Percentiles rank a stretch among this genome's conserved stretches.
Conservation (phyloP, 1,139 yeast genomes). For the Sugiyamaella neomexicana region DNA sequence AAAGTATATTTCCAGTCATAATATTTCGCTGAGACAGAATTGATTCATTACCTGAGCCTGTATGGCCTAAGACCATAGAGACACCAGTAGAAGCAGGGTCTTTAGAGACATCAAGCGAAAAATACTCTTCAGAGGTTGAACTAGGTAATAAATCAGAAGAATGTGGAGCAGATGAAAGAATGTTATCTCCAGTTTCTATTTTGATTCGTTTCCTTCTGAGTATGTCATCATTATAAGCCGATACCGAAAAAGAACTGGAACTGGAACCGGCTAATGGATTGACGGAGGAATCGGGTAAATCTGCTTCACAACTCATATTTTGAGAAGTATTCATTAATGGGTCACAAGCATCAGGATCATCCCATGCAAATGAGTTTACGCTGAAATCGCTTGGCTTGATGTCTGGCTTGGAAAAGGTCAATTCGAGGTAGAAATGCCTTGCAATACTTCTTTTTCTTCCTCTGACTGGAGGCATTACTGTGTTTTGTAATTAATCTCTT, state of each 20-base stretch:
- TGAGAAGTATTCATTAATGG: not conserved
- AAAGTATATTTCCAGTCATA: conserved; percentile 1
- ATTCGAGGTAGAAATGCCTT: conserved; percentile 17
- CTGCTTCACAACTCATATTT: not conserved
- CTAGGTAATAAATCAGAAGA: conserved; percentile 6
- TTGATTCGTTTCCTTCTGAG: conserved; percentile 7
- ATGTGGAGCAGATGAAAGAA: not conserved
- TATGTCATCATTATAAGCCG: not conserved
- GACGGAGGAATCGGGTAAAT: not conserved
- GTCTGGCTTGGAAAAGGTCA: conserved; percentile 13
- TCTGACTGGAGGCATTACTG: conserved; percentile 16
- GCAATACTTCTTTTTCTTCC: conserved; percentile 19
- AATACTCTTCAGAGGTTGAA: conserved; percentile 7
- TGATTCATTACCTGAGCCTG: not conserved
- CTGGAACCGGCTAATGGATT: not conserved
- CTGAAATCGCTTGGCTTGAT: conserved; percentile 9
- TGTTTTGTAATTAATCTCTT: not conserved
- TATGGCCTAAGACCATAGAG: not conserved
- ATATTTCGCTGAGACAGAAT: conserved; percentile 1
- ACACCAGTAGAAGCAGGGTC: too few species aligned
- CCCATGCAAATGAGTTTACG: conserved; percentile 11
- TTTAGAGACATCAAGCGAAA: conserved; percentile 1
- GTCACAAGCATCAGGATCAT: conserved; percentile 4
- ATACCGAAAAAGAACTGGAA: not conserved
- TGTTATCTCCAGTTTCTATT: conserved; percentile 5